Evolutionary conservation across 495 filamentous ascomycete species (phyloP).

Genomic region (Thozetella sp.): DNA sequence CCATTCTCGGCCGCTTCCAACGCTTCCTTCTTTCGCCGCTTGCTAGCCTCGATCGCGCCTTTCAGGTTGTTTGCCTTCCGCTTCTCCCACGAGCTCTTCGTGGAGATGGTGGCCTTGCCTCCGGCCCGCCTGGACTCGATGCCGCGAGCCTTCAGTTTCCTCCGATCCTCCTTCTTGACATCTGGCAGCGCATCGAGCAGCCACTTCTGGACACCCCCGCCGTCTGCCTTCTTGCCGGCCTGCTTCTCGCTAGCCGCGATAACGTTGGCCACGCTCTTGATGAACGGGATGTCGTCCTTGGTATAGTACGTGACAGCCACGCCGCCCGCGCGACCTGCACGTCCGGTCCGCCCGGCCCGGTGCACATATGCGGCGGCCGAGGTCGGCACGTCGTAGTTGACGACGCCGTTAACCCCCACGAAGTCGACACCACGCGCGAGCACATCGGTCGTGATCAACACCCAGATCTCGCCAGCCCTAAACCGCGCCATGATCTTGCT

Average conservation of each 20-base stretch:
- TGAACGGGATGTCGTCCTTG: constrained; percentile 86
- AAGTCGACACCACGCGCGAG: constrained; percentile 92
- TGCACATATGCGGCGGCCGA: constrained; percentile 90
- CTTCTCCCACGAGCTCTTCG: constrained; percentile 89
- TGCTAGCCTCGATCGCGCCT: constrained; percentile 74
- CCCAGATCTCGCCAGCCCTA: constrained; percentile 91
- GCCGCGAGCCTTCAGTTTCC: constrained; percentile 78
- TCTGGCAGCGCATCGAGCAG: constrained; percentile 84
- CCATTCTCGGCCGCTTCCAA: constrained; percentile 34
- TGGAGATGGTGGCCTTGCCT: constrained; percentile 70
- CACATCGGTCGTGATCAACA: constrained; percentile 92
- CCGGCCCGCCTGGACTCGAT: constrained; percentile 70
- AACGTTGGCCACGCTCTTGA: constrained; percentile 91
- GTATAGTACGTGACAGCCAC: constrained; percentile 95
- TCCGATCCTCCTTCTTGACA: constrained; percentile 77
- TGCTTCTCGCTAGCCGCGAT: constrained; percentile 81
- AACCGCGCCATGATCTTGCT: constrained; percentile 85
- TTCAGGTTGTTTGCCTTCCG: constrained; percentile 73
- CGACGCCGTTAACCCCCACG: constrained; percentile 85
- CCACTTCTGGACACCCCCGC: constrained; percentile 76
- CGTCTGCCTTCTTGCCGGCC: constrained; percentile 45
- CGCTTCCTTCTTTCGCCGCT: constrained; percentile 53
- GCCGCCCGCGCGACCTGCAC: constrained; percentile 85
- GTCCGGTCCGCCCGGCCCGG: constrained; percentile 86
- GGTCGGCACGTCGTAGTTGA: constrained; percentile 95